Conservation (phyloP, 2,329 filamentous ascomycete genomes). For the Colletotrichum shisoi region DNA sequence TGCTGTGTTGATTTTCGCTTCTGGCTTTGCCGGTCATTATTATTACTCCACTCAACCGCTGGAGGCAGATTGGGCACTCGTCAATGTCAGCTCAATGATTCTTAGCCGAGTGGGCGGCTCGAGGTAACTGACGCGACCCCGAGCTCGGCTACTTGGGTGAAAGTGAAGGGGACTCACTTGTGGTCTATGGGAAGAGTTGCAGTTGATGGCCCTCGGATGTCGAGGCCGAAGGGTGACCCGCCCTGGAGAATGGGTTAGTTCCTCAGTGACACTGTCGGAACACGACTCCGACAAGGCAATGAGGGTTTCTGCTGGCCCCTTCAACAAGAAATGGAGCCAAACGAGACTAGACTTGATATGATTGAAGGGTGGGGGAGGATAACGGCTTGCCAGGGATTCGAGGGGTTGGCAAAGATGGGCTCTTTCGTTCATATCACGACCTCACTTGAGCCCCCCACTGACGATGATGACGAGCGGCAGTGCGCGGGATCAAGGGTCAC, state of each 20-base stretch:
- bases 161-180: background rate
- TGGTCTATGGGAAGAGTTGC: too few relatives aligned
- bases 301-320: background rate
- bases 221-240: constrained; percentile 4
- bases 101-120: background rate
- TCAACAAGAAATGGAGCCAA: background rate
- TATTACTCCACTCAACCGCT: too few relatives aligned
- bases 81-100: background rate
- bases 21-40: too few relatives aligned
- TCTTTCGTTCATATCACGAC: background rate
- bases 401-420: too few relatives aligned
- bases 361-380: background rate
- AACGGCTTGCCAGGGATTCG: too few relatives aligned
- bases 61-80: background rate
- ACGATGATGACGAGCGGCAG: too few relatives aligned
- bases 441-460: background rate
- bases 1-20: background rate
- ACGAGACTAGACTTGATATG: background rate
- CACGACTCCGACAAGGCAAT: background rate
- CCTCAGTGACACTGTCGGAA: background rate
- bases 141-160: constrained; percentile 4
- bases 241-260: background rate
- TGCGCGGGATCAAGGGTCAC: too few relatives aligned
- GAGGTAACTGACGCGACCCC: background rate
- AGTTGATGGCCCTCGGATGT: constrained; percentile 20